Conservation (phyloP, 2,329 filamentous ascomycete genomes). For the Metarhizium humberi region DNA sequence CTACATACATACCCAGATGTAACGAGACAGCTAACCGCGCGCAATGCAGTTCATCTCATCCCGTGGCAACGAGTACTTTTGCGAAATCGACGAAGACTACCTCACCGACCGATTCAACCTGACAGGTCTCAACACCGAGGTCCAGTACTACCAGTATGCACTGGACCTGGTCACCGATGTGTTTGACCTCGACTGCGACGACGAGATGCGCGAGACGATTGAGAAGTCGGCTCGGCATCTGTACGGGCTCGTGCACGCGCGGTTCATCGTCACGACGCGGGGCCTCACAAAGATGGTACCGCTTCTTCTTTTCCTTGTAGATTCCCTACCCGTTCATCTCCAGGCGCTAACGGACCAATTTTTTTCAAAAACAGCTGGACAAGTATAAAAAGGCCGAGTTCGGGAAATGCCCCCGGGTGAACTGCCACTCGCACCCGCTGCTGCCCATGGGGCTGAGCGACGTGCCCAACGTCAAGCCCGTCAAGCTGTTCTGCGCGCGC, state of each 20-base stretch:
- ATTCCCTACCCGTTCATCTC: neutral
- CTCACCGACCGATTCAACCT: conserved; percentile 97
- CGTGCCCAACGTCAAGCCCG: conserved; percentile 75
- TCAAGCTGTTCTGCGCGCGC: conserved; percentile 93
- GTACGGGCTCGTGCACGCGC: conserved; percentile 90
- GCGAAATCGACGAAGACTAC: conserved; percentile 99
- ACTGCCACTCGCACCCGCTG: conserved; percentile 87
- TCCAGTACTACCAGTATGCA: conserved; percentile 98
- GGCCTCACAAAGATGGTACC: conserved; percentile 91
- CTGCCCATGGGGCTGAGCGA: conserved; percentile 93
- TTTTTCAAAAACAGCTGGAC: conserved; percentile 56
- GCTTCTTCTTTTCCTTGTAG: conserved; percentile 13
- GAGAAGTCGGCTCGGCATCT: conserved; percentile 94
- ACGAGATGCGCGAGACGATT: conserved; percentile 95
- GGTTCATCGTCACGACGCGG: conserved; percentile 93
- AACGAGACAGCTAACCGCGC: neutral
- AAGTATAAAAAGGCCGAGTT: conserved; percentile 99
- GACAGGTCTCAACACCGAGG: conserved; percentile 92
- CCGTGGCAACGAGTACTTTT: conserved; percentile 97
- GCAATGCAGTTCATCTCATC: conserved; percentile 82
- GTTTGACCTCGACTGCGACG: conserved; percentile 96
- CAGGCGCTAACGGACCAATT: too few species aligned
- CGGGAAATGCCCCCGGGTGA: conserved; percentile 92
- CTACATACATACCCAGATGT: neutral
- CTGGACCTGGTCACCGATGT: conserved; percentile 96